Conservation (phyloP, 345 rosid genomes). For the Syzygium grande region DNA sequence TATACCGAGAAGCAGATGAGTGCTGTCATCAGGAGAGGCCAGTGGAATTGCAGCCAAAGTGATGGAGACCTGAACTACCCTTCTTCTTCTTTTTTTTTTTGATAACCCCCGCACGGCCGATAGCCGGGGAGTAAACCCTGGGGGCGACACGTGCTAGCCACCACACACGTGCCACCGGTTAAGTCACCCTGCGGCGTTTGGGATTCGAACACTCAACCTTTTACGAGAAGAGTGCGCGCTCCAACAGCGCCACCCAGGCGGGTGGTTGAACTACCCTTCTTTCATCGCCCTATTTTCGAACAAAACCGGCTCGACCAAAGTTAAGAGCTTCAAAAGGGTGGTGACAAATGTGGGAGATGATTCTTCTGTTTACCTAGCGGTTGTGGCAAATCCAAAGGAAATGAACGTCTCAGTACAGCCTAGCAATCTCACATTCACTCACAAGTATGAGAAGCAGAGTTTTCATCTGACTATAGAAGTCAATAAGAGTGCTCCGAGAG, state of each 20-base stretch:
- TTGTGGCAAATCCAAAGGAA: background rate
- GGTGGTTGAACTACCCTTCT: constrained; percentile 3
- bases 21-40: constrained; percentile 12
- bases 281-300: constrained; percentile 10
- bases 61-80: constrained; percentile 1
- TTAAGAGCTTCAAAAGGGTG: constrained; percentile 8
- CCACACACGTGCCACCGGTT: too few species aligned
- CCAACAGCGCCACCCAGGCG: too few species aligned
- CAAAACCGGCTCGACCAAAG: constrained; percentile 6
- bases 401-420: constrained; percentile 11
- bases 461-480: constrained; percentile 7
- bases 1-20: constrained; percentile 25
- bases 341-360: constrained; percentile 21
- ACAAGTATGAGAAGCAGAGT: background rate
- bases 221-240: too few species aligned
- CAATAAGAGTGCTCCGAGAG: background rate
- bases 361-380: constrained; percentile 8
- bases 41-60: constrained; percentile 24
- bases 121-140: too few species aligned
- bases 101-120: too few species aligned
- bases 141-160: too few species aligned
- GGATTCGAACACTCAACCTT: too few species aligned
- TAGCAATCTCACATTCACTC: constrained; percentile 1
- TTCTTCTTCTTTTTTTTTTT: too few species aligned
- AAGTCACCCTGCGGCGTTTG: too few species aligned